Conservation (phyloP, 2,329 filamentous ascomycete genomes). For the Tolypocladium sp. region DNA sequence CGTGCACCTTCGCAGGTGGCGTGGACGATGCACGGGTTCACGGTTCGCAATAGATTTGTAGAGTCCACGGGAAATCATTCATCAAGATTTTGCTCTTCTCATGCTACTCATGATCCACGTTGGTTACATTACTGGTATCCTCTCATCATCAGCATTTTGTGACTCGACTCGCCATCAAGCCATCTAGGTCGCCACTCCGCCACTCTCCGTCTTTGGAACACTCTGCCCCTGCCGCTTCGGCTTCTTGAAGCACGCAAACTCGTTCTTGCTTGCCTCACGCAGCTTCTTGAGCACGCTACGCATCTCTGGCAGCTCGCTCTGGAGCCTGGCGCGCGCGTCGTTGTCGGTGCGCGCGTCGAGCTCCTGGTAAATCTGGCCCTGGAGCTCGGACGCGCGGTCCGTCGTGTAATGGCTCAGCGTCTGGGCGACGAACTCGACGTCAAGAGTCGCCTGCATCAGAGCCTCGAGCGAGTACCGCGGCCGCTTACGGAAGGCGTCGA, state of each 20-base stretch:
- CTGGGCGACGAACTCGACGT: slow-evolving; percentile 94
- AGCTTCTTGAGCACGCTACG: slow-evolving; percentile 76
- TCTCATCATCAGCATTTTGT: background rate
- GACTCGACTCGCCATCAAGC: background rate
- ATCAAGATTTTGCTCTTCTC: background rate
- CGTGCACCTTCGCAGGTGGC: background rate
- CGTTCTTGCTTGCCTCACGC: slow-evolving; percentile 70
- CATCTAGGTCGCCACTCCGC: slow-evolving; percentile 2
- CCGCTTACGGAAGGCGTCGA: slow-evolving; percentile 66
- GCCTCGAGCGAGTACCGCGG: slow-evolving; percentile 65
- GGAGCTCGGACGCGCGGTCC: slow-evolving; percentile 68
- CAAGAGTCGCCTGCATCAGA: slow-evolving; percentile 93
- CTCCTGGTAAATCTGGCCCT: slow-evolving; percentile 86
- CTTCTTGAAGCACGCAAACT: slow-evolving; percentile 80
- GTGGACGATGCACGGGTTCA: background rate
- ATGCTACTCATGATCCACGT: background rate
- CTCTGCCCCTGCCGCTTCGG: slow-evolving; percentile 34
- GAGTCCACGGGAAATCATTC: background rate
- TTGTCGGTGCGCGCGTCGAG: slow-evolving; percentile 85
- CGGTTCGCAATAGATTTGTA: background rate
- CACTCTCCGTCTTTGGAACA: slow-evolving; percentile 21
- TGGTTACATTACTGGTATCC: background rate
- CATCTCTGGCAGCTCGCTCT: slow-evolving; percentile 86
- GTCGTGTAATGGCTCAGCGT: slow-evolving; percentile 86
- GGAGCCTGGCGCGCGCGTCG: slow-evolving; percentile 67